Conservation (phyloP, 345 rosid genomes). For the Raphanus raphanistrum region DNA sequence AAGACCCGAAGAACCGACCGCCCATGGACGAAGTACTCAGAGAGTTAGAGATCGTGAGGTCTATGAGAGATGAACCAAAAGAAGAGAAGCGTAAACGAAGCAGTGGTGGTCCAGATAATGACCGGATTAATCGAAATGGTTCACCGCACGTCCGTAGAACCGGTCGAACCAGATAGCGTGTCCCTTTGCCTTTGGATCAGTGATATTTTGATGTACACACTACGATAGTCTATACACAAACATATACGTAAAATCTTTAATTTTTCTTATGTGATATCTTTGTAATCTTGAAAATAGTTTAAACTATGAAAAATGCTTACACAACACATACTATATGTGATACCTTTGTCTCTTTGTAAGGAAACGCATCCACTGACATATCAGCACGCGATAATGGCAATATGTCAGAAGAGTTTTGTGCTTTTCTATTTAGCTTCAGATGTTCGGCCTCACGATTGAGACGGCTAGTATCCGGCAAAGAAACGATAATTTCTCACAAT, state of each 20-base stretch:
- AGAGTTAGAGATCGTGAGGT: conserved; percentile 41
- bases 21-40: conserved; percentile 65
- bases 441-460: too few species aligned
- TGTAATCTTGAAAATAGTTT: not conserved
- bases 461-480: too few species aligned
- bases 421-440: not conserved
- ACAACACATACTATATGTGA: not conserved
- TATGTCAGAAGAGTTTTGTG: not conserved
- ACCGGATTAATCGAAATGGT: conserved; percentile 21
- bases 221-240: not conserved
- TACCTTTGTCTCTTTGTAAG: not conserved
- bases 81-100: conserved; percentile 36
- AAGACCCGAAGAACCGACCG: conserved; percentile 68
- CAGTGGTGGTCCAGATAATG: conserved; percentile 7
- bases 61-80: conserved; percentile 40
- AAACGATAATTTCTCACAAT: too few species aligned
- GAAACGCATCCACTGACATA: not conserved
- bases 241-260: not conserved
- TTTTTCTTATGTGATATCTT: not conserved
- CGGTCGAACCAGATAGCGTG: conserved; percentile 33
- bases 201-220: not conserved
- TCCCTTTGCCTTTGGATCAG: conserved; percentile 10
- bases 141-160: conserved; percentile 27
- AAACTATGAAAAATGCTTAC: not conserved
- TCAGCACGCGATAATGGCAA: not conserved